Base-by-base conservation (phyloP, 169 alveolate species). In the Theileria annulata region DNA sequence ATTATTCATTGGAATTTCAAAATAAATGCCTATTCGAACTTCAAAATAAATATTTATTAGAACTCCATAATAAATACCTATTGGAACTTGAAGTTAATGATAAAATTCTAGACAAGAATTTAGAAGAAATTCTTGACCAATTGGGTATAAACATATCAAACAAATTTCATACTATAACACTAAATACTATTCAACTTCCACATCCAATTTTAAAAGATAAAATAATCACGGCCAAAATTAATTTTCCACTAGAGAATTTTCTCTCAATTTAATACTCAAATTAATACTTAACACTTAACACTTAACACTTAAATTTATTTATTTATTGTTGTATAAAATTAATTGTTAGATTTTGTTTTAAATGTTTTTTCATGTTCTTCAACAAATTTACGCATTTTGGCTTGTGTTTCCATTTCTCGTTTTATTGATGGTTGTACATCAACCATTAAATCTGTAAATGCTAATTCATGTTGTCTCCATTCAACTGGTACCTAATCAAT, bases 381-480 rank as follows among this genome's bases (percentile, higher is more conserved):
- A 66, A 84, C 70, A 30, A 84, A 84, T 76, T 84, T 77, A 58
- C 87, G 69, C 90, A 84, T 84, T 60, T 84, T 77, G 31, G 37
- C 69, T 70, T 84, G 90, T 9, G 87, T 84, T 70, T 84, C 87
- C 86, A 84, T 77, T 72, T 84, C 90, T 19, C 87, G 78, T 23
- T 70, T 19, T 4, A 84, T 60, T 21, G 87, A 77, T 8, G 90
- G 90, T 59, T 84, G 87, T 31, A 77, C 90, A 27, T 84, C 90
- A 12, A 84, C 87, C 90, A 84, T 84, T 21, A 75, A 68, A 25
- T 84, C 79, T 19, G 90, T 84, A 49, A 84, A n/a, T 0, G 90
- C 90, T 70, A 84, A 37, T 62, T 84, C 90, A 42, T 84, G 90
- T 62, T 77, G 75, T 0, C 90, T 69, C 90, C 90, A 84, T 17